A percentile compares a stretch with the other conserved stretches of the same genome.
phyloP scores from a whole-genome alignment of 257 asterid species.

The Cordia subcordata region DNA sequence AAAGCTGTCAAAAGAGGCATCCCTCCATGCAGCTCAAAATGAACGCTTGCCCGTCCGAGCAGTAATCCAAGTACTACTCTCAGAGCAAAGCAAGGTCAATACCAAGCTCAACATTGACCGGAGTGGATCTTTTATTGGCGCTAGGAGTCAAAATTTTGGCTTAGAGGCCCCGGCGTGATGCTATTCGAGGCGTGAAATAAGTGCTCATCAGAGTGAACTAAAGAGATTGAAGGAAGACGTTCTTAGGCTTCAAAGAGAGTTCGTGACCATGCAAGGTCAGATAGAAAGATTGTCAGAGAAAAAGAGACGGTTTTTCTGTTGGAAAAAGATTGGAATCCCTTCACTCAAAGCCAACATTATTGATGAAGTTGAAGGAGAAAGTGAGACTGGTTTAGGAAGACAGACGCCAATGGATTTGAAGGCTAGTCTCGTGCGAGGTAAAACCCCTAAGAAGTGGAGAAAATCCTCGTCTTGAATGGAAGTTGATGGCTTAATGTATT shows the following conservation, averaged over 20 bases:
- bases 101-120: constrained; percentile 37
- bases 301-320: constrained; percentile 45
- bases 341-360: constrained; percentile 15
- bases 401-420: constrained; percentile 39
- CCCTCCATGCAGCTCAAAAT: constrained; percentile 64
- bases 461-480: constrained; percentile 41
- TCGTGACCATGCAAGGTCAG: constrained; percentile 54
- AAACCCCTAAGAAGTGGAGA: constrained; percentile 41
- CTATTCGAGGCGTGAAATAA: constrained; percentile 53
- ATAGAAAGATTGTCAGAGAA: constrained; percentile 51
- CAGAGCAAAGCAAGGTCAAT: constrained; percentile 57
- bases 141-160: constrained; percentile 39
- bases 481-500: neutral
- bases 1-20: constrained; percentile 68
- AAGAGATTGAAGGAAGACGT: constrained; percentile 64
- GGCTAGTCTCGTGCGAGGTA: constrained; percentile 35
- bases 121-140: constrained; percentile 61
- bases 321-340: constrained; percentile 48
- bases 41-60: constrained; percentile 71
- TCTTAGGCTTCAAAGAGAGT: constrained; percentile 55
- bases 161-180: constrained; percentile 37
- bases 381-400: constrained; percentile 20
- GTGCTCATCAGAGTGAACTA: constrained; percentile 50
- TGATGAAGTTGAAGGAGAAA: constrained; percentile 27
- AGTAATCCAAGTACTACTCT: constrained; percentile 56